These are phyloP conservation scores for Neurospora sp. DNA, from an alignment of 2,329 filamentous ascomycete genomes.

Conservation along the genomic window DNA sequence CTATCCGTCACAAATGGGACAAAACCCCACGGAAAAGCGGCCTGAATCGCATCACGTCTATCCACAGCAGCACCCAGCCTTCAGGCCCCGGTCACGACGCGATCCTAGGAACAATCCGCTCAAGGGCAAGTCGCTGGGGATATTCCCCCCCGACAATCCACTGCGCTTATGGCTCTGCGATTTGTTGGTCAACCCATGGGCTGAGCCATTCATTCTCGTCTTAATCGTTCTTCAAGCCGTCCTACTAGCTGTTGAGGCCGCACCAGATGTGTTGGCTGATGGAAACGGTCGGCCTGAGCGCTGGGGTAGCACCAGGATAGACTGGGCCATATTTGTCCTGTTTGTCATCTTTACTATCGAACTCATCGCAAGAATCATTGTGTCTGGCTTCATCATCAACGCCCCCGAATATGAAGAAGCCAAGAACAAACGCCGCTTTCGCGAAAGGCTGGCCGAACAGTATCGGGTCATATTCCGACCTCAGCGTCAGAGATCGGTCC, in stretches of 20 bases:
- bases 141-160: conserved; percentile 71
- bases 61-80: conserved; percentile 22
- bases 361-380: conserved; percentile 71
- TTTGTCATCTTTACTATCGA: conserved; percentile 90
- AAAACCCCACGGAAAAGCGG: conserved; percentile 33
- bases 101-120: conserved; percentile 60
- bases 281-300: conserved; percentile 47
- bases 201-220: conserved; percentile 76
- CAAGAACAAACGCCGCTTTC: conserved; percentile 65
- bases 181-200: conserved; percentile 73
- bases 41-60: conserved; percentile 22
- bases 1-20: conserved; percentile 40
- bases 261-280: conserved; percentile 56
- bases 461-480: conserved; percentile 74
- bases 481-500: conserved; percentile 61
- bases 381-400: conserved; percentile 89
- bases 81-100: conserved; percentile 22
- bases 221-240: conserved; percentile 84
- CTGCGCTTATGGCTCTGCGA: conserved; percentile 70
- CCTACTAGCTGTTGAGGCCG: conserved; percentile 77
- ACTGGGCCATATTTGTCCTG: conserved; percentile 72
- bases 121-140: conserved; percentile 73
- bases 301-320: conserved; percentile 62
- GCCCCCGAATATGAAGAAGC: conserved; percentile 87
- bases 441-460: conserved; percentile 65